Evolutionary conservation across 208 protist species (phyloP), one percentile per base, ranked within the genome.

Genomic region (Wallacemonas sp.): DNA sequence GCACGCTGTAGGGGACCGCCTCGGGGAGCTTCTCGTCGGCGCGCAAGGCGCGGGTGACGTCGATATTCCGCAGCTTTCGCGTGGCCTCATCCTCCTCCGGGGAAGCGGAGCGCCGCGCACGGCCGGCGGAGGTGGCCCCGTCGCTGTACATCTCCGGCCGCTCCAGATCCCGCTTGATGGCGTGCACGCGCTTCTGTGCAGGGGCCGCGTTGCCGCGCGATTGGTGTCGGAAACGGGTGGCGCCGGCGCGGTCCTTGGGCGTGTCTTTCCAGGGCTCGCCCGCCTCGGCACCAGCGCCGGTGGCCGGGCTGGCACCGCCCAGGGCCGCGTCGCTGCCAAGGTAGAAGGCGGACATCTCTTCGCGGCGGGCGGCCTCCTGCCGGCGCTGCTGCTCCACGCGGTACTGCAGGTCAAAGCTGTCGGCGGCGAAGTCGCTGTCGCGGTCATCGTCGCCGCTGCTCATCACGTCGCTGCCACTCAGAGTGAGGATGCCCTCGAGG

Each of bases 61-160:
- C 90, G 18, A 95, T 87, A 55, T 74, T 68, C 46, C 90, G 76
- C 59, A 95, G 79, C 61, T 76, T 77, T 25, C 70, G 72, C 28
- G 90, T 92, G 16, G 84, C 87, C 62, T 95, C 86, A 72, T 95
- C 90, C 29, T 87, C 86, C 46, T 89, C 84, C 11, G 72, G 67
- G 10, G 72, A 70, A 20, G 52, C n/a, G 2, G 76, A 54, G 5
- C 70, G 57, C 1, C 61, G 74, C 12, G 10, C 2, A 39, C 67
- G 65, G 50, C 29, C 38, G 20, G 16, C 46, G 62, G 26, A 33
- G 39, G 32, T 23, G 10, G 64, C 50, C 26, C 67, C 62, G 18
- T 74, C 72, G 22, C 65, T 67, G 62, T 87, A 89, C 45, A 82
- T 76, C 0, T 65, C 69, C 18, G 87, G 87, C 16, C 77, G 79